Percentiles rank a stretch among this genome's conserved stretches.
phyloP scores from a whole-genome alignment of 345 rosid genomes.

The Arabis alpina region DNA sequence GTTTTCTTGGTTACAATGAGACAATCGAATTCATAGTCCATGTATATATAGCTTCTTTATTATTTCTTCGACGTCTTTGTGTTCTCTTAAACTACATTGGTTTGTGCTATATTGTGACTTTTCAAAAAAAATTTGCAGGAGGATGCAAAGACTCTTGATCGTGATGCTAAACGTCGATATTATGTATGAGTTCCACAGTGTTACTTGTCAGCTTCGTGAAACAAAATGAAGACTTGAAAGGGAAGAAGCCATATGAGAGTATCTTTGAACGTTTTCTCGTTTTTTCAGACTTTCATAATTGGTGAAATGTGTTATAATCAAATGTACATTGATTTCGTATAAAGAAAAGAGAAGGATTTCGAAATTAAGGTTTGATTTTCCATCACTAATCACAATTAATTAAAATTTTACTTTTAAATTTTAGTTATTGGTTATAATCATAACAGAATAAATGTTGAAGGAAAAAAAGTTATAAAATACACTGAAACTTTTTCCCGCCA shows the following conservation, averaged over 20 bases:
- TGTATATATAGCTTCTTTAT: constrained; percentile 43
- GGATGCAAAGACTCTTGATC: constrained; percentile 73
- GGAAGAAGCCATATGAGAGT: constrained; percentile 9
- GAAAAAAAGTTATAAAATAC: too few relatives aligned
- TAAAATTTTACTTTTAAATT: too few relatives aligned
- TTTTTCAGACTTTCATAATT: constrained; percentile 21
- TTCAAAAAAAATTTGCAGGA: constrained; percentile 51
- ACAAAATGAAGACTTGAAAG: not conserved
- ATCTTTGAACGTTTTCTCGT: constrained; percentile 5
- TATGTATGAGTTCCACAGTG: constrained; percentile 45
- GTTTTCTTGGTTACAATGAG: constrained; percentile 61
- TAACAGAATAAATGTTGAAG: too few relatives aligned
- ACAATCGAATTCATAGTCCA: constrained; percentile 75
- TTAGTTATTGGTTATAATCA: too few relatives aligned
- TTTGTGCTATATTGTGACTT: constrained; percentile 19
- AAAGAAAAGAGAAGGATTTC: not conserved
- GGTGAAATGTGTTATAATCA: constrained; percentile 11
- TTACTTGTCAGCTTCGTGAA: constrained; percentile 25
- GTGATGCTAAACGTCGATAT: constrained; percentile 66
- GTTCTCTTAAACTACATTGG: constrained; percentile 14
- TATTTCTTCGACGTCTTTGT: not conserved
- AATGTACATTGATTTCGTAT: constrained; percentile 26
- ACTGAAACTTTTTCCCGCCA: not conserved
- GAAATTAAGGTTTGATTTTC: too few relatives aligned
- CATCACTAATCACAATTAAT: too few relatives aligned